Evolutionary conservation across 768 basidiomycete species (phyloP).

Genomic region (Cystofilobasidium ferigula): DNA sequence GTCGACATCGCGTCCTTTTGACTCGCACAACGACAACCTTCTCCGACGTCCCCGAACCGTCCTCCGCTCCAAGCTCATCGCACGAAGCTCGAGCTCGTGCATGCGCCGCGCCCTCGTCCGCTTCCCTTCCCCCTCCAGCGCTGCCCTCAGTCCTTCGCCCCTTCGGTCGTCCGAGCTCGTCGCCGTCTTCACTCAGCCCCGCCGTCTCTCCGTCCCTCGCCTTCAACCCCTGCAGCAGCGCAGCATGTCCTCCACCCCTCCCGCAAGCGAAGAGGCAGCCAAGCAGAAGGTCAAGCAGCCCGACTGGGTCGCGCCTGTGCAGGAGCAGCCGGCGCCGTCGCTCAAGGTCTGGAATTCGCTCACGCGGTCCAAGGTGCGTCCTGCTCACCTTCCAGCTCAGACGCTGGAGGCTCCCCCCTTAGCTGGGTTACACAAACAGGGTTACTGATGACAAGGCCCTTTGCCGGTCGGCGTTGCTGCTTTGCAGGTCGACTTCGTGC

Average conservation of each 20-base stretch:
- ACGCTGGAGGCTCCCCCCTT: background rate
- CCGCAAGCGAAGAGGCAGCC: background rate
- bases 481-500: slow-evolving; percentile 42
- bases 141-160: no score
- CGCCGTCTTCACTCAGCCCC: no score
- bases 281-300: slow-evolving; percentile 2
- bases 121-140: no score
- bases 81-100: no score
- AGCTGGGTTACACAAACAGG: background rate
- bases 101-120: no score
- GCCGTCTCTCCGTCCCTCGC: no score
- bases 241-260: background rate
- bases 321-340: slow-evolving; percentile 46
- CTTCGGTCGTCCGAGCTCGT: no score
- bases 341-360: slow-evolving; percentile 86
- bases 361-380: slow-evolving; percentile 69
- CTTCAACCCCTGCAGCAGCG: no score
- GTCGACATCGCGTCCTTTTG: no score
- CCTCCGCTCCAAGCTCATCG: no score
- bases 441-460: background rate
- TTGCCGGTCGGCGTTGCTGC: slow-evolving; percentile 50
- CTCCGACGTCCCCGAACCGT: no score
- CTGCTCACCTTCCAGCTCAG: slow-evolving; percentile 23
- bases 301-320: background rate
- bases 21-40: no score